These are phyloP conservation scores for Neofusicoccum sp. DNA, from an alignment of 2,329 filamentous ascomycete genomes.

Conservation along the genomic window DNA sequence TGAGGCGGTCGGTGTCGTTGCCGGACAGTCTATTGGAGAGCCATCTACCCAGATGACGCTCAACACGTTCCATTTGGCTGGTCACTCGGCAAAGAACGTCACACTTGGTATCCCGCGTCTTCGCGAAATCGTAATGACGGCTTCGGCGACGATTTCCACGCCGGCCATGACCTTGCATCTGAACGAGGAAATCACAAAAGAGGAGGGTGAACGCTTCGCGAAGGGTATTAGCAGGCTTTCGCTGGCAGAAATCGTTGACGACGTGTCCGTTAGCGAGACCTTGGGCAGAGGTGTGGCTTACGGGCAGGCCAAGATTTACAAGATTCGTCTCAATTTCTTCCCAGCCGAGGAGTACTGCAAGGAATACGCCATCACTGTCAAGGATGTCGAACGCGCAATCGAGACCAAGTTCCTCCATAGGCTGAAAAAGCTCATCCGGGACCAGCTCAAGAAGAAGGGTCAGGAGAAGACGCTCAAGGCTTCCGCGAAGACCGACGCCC, in stretches of 20 bases:
- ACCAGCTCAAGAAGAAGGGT: constrained; percentile 76
- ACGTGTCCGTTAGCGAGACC: constrained; percentile 74
- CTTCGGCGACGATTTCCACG: constrained; percentile 82
- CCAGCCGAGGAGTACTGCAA: constrained; percentile 76
- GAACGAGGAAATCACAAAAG: constrained; percentile 66
- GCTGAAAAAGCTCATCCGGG: constrained; percentile 67
- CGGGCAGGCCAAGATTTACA: constrained; percentile 77
- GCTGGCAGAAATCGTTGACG: constrained; percentile 79
- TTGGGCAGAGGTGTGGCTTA: constrained; percentile 69
- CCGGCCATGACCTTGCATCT: constrained; percentile 84
- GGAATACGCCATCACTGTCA: constrained; percentile 77
- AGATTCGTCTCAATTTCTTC: constrained; percentile 80
- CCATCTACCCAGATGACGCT: constrained; percentile 99
- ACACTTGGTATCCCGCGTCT: constrained; percentile 96
- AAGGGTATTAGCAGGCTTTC: constrained; percentile 89
- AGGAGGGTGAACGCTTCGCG: constrained; percentile 74
- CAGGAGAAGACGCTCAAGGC: constrained; percentile 56
- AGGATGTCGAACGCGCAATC: constrained; percentile 76
- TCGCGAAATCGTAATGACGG: constrained; percentile 97
- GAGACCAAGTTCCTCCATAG: constrained; percentile 74
- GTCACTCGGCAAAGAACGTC: constrained; percentile 97
- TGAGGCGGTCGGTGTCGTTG: constrained; percentile 94
- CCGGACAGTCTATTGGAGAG: constrained; percentile 93
- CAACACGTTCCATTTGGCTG: constrained; percentile 99
- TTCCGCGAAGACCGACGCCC: constrained; percentile 56